Base-by-base conservation (phyloP, 164 flowering plant species). In the Hamamelis virginiana region DNA sequence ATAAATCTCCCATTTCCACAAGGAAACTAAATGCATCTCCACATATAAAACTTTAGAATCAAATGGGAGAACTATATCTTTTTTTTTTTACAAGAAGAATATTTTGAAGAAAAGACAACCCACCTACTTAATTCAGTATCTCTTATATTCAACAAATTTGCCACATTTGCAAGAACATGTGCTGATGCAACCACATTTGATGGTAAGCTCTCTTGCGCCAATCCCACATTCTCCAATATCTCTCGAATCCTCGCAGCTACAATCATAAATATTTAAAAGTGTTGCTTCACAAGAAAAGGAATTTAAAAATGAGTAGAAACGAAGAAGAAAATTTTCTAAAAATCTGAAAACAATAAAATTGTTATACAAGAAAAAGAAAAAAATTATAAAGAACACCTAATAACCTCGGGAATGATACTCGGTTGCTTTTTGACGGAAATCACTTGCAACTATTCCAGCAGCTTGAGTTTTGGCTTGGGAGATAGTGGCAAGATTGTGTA, bases 71-170 rank as follows among this genome's bases (percentile, higher is more conserved):
- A 33, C 2, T 33, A 33, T 33, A 33, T 33, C 2, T 33, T n/a
- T n/a, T n/a, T n/a, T n/a, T n/a, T n/a, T n/a, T n/a, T n/a, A n/a
- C n/a, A n/a, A n/a, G n/a, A n/a, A n/a, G n/a, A n/a, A 33, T 33
- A 33, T 33, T 33, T n/a, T 5, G 0, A 14, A 45, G 21, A 15
- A 16, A 22, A 66, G 28, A 25, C 48, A 13, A 74, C 87, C 64
- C 69, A 87, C 99, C 99, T 95, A 74, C 97, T 92, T 53, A 93
- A 73, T 76, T 96, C 99, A 10, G 99, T 96, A 69, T 96, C 99
- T 72, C 97, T 86, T 66, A 89, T 84, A 75, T 92, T 90, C 78
- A 96, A 83, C 72, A 93, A 80, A 86, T 96, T 96, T 4, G 97
- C 93, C 53, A 96, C 91, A 82, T 78, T 91, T 1, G 97, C 97